Conservation (phyloP, 2,329 filamentous ascomycete species). For the Xenosphaeropsis pyriputrescens region DNA sequence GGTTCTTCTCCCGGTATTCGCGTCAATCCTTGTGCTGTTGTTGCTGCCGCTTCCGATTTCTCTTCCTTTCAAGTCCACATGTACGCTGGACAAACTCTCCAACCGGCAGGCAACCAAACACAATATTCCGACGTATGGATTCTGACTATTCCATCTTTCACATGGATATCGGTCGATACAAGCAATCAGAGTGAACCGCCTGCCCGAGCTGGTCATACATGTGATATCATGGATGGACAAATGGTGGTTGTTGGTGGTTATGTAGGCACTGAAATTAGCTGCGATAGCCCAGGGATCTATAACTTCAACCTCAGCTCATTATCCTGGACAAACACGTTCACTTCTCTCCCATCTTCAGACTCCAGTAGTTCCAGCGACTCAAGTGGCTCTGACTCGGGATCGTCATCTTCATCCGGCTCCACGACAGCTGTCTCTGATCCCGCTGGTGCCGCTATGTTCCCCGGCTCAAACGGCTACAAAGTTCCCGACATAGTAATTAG, state of each 20-base stretch:
- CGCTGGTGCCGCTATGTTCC: constrained; percentile 24
- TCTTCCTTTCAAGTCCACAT: constrained; percentile 67
- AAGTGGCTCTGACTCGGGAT: constrained; percentile 1
- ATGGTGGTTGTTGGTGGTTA: constrained; percentile 61
- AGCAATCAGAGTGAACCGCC: constrained; percentile 37
- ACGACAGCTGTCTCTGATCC: constrained; percentile 21
- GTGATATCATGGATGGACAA: constrained; percentile 54
- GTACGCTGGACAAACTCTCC: constrained; percentile 62
- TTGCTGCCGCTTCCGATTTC: constrained; percentile 55
- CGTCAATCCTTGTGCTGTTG: constrained; percentile 58
- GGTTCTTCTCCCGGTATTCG: constrained; percentile 47
- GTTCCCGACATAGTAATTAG: constrained; percentile 49
- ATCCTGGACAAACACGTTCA: constrained; percentile 48
- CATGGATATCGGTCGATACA: constrained; percentile 53
- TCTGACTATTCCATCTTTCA: constrained; percentile 56
- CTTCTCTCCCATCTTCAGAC: constrained; percentile 33
- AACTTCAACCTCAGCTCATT: constrained; percentile 57
- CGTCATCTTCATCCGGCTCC: constrained; percentile 10
- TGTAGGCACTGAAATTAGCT: constrained; percentile 41
- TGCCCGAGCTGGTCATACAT: constrained; percentile 52
- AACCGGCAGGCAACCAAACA: constrained; percentile 39
- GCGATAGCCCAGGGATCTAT: constrained; percentile 56
- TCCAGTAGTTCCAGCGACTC: constrained; percentile 25
- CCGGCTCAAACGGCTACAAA: constrained; percentile 46
- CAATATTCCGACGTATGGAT: constrained; percentile 65